phyloP scores from a whole-genome alignment of 495 filamentous ascomycete species.

The Terfezia claveryi region DNA sequence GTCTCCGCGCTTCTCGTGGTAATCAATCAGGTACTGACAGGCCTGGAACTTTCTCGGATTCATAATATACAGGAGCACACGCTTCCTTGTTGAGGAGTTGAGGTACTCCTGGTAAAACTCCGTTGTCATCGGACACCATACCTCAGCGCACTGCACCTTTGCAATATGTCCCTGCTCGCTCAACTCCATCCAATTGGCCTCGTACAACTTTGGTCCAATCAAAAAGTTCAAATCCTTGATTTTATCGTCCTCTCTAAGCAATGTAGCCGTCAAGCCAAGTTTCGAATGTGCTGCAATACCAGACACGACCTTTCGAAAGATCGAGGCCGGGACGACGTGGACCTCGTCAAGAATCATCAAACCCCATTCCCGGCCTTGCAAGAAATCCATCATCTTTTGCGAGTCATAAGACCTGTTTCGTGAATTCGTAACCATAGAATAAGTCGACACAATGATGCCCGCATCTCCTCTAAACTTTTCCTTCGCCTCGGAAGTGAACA shows the following conservation, averaged over 20 bases:
- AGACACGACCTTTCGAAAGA: constrained; percentile 84
- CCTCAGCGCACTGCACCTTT: constrained; percentile 91
- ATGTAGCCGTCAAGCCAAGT: constrained; percentile 83
- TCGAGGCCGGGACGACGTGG: constrained; percentile 87
- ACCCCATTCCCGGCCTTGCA: constrained; percentile 83
- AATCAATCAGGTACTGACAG: constrained; percentile 49
- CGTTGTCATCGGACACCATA: constrained; percentile 98
- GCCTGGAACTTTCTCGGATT: constrained; percentile 52
- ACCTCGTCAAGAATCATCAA: constrained; percentile 96
- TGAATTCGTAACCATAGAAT: constrained; percentile 91
- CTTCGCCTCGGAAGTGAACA: constrained; percentile 91
- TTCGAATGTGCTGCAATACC: constrained; percentile 86
- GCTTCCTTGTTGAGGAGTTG: constrained; percentile 41
- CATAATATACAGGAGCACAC: constrained; percentile 76
- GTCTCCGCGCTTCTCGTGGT: constrained; percentile 87
- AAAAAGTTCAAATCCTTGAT: constrained; percentile 94
- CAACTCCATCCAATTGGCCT: constrained; percentile 98
- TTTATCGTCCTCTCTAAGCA: constrained; percentile 93
- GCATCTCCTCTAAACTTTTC: constrained; percentile 71
- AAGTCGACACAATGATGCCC: constrained; percentile 90
- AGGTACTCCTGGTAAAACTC: constrained; percentile 96
- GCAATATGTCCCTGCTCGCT: constrained; percentile 94
- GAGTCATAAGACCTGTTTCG: constrained; percentile 72
- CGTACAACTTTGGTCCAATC: constrained; percentile 92
- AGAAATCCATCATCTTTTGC: constrained; percentile 95